Evolutionary conservation across 768 basidiomycete genomes (phyloP).

Genomic region (Mycena albidolilacea): DNA sequence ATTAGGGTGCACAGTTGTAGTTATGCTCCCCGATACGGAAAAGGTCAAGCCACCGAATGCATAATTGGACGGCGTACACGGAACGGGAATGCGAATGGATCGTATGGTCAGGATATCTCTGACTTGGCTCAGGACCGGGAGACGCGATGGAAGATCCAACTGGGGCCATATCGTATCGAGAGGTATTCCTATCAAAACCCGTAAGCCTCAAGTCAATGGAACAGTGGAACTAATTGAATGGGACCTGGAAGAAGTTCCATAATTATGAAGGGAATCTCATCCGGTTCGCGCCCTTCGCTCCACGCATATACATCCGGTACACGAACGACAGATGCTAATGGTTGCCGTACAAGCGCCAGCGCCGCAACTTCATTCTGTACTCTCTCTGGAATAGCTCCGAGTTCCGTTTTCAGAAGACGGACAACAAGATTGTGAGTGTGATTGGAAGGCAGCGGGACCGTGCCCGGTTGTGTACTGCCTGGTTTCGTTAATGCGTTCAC

Average conservation of each 20-base stretch:
- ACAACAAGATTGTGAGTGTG: conserved; percentile 13
- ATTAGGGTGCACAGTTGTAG: conserved; percentile 27
- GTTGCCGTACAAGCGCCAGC: conserved; percentile 22
- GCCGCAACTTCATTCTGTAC: conserved; percentile 35
- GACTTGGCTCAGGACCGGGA: conserved; percentile 23
- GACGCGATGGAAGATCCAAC: conserved; percentile 26
- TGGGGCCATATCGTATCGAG: conserved; percentile 30
- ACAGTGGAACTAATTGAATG: not conserved
- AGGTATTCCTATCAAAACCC: conserved; percentile 11
- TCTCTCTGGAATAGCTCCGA: conserved; percentile 27
- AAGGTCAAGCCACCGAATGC: conserved; percentile 29
- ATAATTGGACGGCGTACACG: not conserved
- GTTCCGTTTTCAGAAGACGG: conserved; percentile 31
- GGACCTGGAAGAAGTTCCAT: conserved; percentile 30
- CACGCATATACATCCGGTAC: conserved; percentile 33
- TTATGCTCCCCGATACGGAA: conserved; percentile 12
- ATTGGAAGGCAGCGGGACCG: conserved; percentile 10
- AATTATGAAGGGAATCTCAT: conserved; percentile 29
- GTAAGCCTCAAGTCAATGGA: not conserved
- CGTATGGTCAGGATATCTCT: conserved; percentile 12
- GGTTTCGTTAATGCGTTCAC: not conserved
- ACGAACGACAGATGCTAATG: conserved; percentile 1
- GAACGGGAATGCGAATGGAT: conserved; percentile 18
- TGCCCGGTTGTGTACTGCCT: conserved; percentile 18
- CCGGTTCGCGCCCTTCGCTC: conserved; percentile 25